Conservation (phyloP, 768 basidiomycete species). For the Rhodocollybia butyracea region DNA sequence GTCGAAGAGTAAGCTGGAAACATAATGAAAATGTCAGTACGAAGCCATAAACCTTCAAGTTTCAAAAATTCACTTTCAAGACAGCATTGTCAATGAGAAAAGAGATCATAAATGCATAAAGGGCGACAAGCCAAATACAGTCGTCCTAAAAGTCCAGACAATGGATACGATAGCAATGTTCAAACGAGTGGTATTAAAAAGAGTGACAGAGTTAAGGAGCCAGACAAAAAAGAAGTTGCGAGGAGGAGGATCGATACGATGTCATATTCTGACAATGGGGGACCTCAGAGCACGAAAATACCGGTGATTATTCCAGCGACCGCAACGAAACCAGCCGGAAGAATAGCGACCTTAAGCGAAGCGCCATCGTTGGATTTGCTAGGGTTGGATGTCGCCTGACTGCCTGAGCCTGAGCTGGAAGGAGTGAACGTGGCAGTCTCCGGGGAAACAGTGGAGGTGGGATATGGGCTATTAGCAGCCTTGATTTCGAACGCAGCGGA, state of each 20-base stretch:
- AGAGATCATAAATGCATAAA: too few species aligned
- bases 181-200: slow-evolving; percentile 6
- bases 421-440: slow-evolving; percentile 4
- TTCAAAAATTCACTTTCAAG: too few species aligned
- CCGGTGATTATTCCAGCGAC: neutral
- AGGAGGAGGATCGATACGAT: neutral
- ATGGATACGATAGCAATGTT: too few species aligned
- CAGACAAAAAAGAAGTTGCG: neutral
- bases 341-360: neutral
- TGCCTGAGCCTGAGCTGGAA: neutral
- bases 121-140: too few species aligned
- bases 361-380: slow-evolving; percentile 2
- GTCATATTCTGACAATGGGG: neutral
- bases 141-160: too few species aligned
- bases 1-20: too few species aligned
- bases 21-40: too few species aligned
- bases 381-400: neutral
- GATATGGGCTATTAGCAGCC: slow-evolving; percentile 1
- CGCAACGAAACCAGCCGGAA: neutral
- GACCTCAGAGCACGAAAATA: neutral
- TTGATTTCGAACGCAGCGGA: slow-evolving; percentile 6
- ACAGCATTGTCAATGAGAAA: too few species aligned
- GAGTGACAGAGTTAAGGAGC: slow-evolving; percentile 4
- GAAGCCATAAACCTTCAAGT: too few species aligned
- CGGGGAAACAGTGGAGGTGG: slow-evolving; percentile 2